phyloP scores from a whole-genome alignment of 441 rosid species.

The California macrophylla region DNA sequence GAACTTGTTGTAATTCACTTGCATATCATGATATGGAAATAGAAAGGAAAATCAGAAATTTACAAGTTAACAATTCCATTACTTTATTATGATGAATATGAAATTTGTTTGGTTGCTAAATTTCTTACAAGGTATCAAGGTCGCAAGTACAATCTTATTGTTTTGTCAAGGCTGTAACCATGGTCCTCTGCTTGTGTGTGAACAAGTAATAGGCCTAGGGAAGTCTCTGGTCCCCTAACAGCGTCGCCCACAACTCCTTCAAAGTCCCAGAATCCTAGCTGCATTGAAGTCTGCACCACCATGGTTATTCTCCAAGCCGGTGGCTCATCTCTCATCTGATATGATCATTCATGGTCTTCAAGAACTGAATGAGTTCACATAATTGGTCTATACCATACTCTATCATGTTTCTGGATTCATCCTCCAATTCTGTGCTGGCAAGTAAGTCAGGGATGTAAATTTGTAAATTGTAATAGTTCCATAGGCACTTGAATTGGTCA shows the following conservation, averaged over 20 bases:
- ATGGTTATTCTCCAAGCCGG: slow-evolving; percentile 31
- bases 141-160: too few species aligned
- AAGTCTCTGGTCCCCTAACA: slow-evolving; percentile 39
- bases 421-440: slow-evolving; percentile 47
- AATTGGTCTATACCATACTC: slow-evolving; percentile 55
- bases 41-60: too few species aligned
- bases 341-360: slow-evolving; percentile 30
- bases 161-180: slow-evolving; percentile 85
- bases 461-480: too few species aligned
- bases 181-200: slow-evolving; percentile 75
- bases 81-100: too few species aligned
- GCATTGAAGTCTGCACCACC: slow-evolving; percentile 57
- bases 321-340: slow-evolving; percentile 32
- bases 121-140: too few species aligned
- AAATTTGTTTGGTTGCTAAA: too few species aligned
- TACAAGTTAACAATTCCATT: too few species aligned
- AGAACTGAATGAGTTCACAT: slow-evolving; percentile 53
- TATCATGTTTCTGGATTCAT: slow-evolving; percentile 48
- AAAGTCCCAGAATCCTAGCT: slow-evolving; percentile 48
- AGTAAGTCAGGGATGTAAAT: too few species aligned
- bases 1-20: too few species aligned
- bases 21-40: too few species aligned
- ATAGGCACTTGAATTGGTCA: too few species aligned
- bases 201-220: slow-evolving; percentile 67
- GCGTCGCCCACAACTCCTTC: slow-evolving; percentile 36